Percentiles rank a stretch among this genome's conserved stretches.
Conservation (phyloP, 2,329 filamentous ascomycete species). For the Fusarium globosum region DNA sequence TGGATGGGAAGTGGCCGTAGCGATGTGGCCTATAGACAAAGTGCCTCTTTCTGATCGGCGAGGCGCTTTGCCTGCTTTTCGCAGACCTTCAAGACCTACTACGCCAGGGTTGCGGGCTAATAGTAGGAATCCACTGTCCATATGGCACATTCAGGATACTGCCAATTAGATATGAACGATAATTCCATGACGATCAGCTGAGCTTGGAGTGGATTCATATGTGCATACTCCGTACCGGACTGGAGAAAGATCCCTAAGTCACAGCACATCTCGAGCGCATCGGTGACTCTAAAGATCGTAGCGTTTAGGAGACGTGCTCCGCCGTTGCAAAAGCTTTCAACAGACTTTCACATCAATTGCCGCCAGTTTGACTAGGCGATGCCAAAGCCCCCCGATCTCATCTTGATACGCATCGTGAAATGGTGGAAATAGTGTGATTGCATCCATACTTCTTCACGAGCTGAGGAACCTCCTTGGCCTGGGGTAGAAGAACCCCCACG, state of each 20-base stretch:
- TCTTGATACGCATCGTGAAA: too few species aligned
- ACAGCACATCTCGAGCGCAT: too few species aligned
- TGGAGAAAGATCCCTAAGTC: too few species aligned
- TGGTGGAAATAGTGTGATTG: not conserved
- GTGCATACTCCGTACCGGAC: not conserved
- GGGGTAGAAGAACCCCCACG: not conserved
- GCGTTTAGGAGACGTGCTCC: too few species aligned
- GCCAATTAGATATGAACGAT: not conserved
- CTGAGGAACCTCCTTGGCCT: not conserved
- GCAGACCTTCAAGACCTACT: not conserved
- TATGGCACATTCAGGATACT: not conserved
- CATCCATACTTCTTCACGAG: not conserved
- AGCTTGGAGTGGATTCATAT: too few species aligned
- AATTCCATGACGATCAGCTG: not conserved
- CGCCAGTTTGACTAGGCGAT: too few species aligned
- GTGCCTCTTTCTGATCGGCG: not conserved
- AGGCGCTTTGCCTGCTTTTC: not conserved
- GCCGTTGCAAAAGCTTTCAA: too few species aligned
- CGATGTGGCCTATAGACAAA: conserved; percentile 63
- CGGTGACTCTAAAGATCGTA: too few species aligned
- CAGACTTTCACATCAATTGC: too few species aligned
- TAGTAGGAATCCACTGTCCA: not conserved
- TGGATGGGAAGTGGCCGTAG: conserved; percentile 65
- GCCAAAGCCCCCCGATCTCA: too few species aligned
- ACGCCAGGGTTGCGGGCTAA: not conserved